These are phyloP conservation scores for Teratosphaeriaceae sp. DNA, from an alignment of 2,329 filamentous ascomycete species.

Conservation along the genomic window DNA sequence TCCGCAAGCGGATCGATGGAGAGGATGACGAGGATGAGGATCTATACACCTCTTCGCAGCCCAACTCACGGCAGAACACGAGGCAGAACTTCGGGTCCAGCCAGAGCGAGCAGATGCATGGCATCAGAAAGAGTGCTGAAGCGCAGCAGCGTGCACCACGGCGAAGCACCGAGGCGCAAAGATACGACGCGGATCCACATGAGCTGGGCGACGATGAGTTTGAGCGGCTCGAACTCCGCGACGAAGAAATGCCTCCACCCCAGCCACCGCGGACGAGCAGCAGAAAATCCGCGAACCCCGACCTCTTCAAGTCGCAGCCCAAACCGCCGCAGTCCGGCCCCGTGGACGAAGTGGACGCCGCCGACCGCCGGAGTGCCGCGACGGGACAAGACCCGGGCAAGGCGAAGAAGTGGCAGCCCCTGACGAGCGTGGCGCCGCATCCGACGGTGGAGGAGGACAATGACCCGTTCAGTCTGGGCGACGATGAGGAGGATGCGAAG, in stretches of 20 bases:
- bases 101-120: slow-evolving; percentile 34
- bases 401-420: slow-evolving; percentile 92
- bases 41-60: slow-evolving; percentile 36
- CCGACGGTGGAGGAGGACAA: slow-evolving; percentile 76
- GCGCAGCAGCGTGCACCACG: slow-evolving; percentile 16
- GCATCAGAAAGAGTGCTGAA: slow-evolving; percentile 25
- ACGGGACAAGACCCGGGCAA: slow-evolving; percentile 44
- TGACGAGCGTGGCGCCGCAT: slow-evolving; percentile 76
- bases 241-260: slow-evolving; percentile 51
- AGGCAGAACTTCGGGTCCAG: slow-evolving; percentile 32
- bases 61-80: slow-evolving; percentile 20
- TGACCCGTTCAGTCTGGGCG: slow-evolving; percentile 92
- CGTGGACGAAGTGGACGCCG: slow-evolving; percentile 70
- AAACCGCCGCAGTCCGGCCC: slow-evolving; percentile 51
- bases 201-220: slow-evolving; percentile 82
- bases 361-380: slow-evolving; percentile 49
- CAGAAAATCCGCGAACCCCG: slow-evolving; percentile 66
- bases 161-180: slow-evolving; percentile 78
- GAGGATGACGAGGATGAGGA: slow-evolving; percentile 56
- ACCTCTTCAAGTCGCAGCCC: slow-evolving; percentile 68
- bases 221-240: slow-evolving; percentile 55
- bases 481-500: slow-evolving; percentile 84
- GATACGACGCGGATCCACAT: slow-evolving; percentile 91
- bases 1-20: slow-evolving; percentile 92
- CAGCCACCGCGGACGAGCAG: slow-evolving; percentile 45